Evolutionary conservation across 2,329 filamentous ascomycete genomes (phyloP).

Genomic region (Dryadomyces sulphureus): DNA sequence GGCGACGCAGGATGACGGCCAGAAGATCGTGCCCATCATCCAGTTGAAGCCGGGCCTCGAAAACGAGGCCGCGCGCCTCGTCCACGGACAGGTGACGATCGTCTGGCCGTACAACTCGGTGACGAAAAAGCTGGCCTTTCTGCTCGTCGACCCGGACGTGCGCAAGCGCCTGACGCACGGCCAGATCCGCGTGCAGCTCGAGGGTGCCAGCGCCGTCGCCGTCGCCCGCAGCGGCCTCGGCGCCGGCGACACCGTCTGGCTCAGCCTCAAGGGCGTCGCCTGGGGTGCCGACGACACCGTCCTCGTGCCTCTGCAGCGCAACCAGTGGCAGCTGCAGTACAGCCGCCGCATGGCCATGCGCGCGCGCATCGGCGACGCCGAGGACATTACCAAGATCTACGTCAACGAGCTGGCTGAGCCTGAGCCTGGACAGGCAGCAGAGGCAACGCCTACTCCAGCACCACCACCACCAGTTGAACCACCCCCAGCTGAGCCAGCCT

Average conservation of each 20-base stretch:
- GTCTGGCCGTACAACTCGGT: constrained; percentile 85
- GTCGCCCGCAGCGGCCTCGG: constrained; percentile 53
- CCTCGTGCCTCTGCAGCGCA: constrained; percentile 30
- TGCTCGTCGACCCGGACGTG: constrained; percentile 75
- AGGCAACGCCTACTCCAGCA: background rate
- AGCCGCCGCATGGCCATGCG: constrained; percentile 31
- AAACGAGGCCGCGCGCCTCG: constrained; percentile 23
- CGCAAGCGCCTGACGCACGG: constrained; percentile 62
- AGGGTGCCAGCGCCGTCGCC: constrained; percentile 52
- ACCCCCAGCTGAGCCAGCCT: background rate
- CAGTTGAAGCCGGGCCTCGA: constrained; percentile 33
- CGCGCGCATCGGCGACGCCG: constrained; percentile 30
- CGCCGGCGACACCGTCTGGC: constrained; percentile 60
- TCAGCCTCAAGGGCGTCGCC: constrained; percentile 53
- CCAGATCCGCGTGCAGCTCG: constrained; percentile 67
- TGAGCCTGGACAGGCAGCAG: background rate
- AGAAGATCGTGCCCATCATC: constrained; percentile 28
- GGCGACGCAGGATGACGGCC: constrained; percentile 7
- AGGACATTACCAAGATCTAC: constrained; percentile 33
- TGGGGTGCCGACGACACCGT: constrained; percentile 43
- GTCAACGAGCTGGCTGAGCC: constrained; percentile 17
- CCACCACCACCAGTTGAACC: background rate
- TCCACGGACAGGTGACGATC: constrained; percentile 66
- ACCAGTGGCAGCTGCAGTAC: constrained; percentile 47
- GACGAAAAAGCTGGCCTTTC: constrained; percentile 56